Base-by-base conservation (phyloP, 163 green algal species). In the Chloromonas sp. region DNA sequence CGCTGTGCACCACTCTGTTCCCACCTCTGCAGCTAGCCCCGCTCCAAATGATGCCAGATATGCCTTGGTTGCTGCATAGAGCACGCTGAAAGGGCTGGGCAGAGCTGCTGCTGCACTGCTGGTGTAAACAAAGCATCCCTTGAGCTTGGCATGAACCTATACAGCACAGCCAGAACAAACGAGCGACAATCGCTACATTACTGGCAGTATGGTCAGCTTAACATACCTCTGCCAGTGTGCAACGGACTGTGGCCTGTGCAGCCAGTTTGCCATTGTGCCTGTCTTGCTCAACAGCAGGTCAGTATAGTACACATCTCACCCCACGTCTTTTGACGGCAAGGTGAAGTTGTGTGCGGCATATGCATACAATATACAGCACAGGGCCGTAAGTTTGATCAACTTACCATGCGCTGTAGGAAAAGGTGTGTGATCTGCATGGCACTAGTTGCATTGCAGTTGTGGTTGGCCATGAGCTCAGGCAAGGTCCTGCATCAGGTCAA, bases 21-120 rank as follows among this genome's bases (percentile, higher is more conserved):
- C 66, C 66, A 84, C 93, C 90, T 99, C 97, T 14, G 94, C 91
- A 0, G 96, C 96, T 60, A 99, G 87, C 60, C 90, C 94, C 57
- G 96, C 95, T 36, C 93, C 97, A 92, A 99, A 99, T 60, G 95
- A 90, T 0, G 92, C 97, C 36, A 99, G 82, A 88, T 98, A 99
- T 81, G 92, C 89, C 92, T 99, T 99, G 62, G 97, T 98, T 60
- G 95, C 92, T 3, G 94, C 95, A 86, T 99, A 99, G 15, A 95
- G 89, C 5, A 95, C 93, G 15, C 87, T 92, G 89, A 96, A 96
- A 60, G 94, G 94, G 79, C 85, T 91, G 71, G 92, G 92, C 80
- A 96, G 91, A 14, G 89, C 87, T 13, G 92, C 92, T 1, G 94
- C 94, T 3, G 95, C 95, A 58, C 92, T 97, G 60, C 92, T 97